Conservation (phyloP, 192 early-diverging fungal species). For the Coemansia sp. region DNA sequence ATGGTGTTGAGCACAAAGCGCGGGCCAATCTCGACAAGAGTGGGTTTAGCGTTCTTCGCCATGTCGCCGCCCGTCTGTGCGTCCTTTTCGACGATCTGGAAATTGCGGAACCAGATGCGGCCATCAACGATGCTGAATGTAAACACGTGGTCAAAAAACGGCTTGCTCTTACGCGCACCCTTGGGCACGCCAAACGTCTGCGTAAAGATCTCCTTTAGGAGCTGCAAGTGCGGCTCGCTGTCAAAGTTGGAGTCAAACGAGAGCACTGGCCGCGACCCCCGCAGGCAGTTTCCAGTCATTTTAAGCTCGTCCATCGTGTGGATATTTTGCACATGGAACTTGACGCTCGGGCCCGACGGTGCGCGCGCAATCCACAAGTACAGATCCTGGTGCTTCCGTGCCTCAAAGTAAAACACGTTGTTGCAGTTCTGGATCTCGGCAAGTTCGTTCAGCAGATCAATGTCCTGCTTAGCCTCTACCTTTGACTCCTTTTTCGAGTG, state of each 20-base stretch:
- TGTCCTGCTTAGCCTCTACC: constrained; percentile 86
- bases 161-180: constrained; percentile 85
- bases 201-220: constrained; percentile 93
- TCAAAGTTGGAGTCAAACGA: constrained; percentile 96
- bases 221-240: constrained; percentile 71
- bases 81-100: constrained; percentile 78
- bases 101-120: constrained; percentile 96
- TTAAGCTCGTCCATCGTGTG: constrained; percentile 99
- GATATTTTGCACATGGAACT: constrained; percentile 94
- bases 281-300: constrained; percentile 97
- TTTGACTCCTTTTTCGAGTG: constrained; percentile 97
- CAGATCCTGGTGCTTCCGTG: constrained; percentile 85
- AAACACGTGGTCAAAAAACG: constrained; percentile 95
- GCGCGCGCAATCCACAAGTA: constrained; percentile 96
- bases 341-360: constrained; percentile 91
- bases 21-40: constrained; percentile 93
- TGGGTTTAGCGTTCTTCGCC: constrained; percentile 64
- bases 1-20: constrained; percentile 92
- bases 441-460: constrained; percentile 87
- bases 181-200: constrained; percentile 90
- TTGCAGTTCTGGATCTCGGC: constrained; percentile 98
- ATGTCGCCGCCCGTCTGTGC: constrained; percentile 57
- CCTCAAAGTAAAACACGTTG: constrained; percentile 96
- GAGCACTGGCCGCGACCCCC: constrained; percentile 91
- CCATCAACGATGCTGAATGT: constrained; percentile 83